A percentile compares a stretch with the other conserved stretches of the same genome.
These are phyloP conservation scores for Auriscalpium orientale DNA, from an alignment of 768 basidiomycete species.

Conservation along the genomic window DNA sequence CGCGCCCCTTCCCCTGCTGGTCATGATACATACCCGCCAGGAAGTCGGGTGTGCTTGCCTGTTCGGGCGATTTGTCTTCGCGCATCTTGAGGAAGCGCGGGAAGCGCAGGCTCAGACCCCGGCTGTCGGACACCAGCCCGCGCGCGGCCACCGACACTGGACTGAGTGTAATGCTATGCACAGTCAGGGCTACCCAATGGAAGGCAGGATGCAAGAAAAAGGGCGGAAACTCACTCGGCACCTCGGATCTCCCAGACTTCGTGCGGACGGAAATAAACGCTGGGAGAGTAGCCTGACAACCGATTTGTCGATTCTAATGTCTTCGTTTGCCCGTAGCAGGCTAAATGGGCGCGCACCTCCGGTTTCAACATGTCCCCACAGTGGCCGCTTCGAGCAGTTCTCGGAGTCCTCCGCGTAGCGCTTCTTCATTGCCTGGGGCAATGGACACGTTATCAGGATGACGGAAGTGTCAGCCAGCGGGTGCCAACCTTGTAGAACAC, in stretches of 20 bases:
- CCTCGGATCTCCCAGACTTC: conserved; percentile 89
- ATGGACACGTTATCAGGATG: not conserved
- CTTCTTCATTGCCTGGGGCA: conserved; percentile 45
- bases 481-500: conserved; percentile 63
- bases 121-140: conserved; percentile 44
- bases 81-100: conserved; percentile 74
- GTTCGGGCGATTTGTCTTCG: conserved; percentile 65
- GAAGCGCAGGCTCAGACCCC: conserved; percentile 81
- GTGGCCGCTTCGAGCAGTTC: conserved; percentile 41
- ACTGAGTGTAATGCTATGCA: conserved; percentile 65
- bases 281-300: conserved; percentile 48
- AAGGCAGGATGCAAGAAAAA: not conserved
- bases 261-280: conserved; percentile 61
- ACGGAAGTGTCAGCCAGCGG: not conserved
- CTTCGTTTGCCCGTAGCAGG: not conserved
- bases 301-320: not conserved
- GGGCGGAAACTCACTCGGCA: conserved; percentile 44
- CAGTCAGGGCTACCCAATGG: conserved; percentile 2
- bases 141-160: conserved; percentile 79
- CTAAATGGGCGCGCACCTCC: conserved; percentile 39
- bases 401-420: conserved; percentile 57
- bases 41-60: conserved; percentile 67
- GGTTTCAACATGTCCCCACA: conserved; percentile 53
- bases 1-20: conserved; percentile 43
- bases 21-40: conserved; percentile 60